Conservation (phyloP, 345 rosid species). For the Salix suchowensis region DNA sequence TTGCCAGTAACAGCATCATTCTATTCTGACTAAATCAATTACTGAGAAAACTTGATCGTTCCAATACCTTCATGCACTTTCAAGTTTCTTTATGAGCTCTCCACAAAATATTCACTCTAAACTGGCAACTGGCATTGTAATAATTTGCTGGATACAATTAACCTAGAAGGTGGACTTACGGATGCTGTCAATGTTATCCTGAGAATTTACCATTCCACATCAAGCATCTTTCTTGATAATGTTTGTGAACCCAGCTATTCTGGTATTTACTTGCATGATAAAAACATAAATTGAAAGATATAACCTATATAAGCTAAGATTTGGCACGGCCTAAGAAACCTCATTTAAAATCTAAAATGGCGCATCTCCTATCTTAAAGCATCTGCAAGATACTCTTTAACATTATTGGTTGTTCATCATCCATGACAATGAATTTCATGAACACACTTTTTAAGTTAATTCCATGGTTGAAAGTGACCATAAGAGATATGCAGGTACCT, state of each 20-base stretch:
- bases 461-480: background rate
- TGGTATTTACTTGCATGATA: no score
- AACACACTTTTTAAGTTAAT: background rate
- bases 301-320: no score
- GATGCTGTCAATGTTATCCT: background rate
- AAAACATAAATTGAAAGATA: no score
- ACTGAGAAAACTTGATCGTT: background rate
- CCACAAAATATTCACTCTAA: background rate
- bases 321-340: no score
- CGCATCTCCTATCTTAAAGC: no score
- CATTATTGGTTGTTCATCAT: no score
- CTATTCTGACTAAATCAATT: background rate
- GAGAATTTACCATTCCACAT: background rate
- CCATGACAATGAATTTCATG: background rate
- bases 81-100: background rate
- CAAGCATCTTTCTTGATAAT: background rate
- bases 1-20: background rate
- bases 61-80: background rate
- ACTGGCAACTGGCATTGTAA: background rate
- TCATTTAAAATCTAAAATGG: no score
- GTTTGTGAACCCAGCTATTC: no score
- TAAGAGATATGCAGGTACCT: background rate
- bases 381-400: no score
- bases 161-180: background rate
- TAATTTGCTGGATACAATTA: background rate